Conservation (phyloP, 495 filamentous ascomycete genomes). For the Podospora didyma region DNA sequence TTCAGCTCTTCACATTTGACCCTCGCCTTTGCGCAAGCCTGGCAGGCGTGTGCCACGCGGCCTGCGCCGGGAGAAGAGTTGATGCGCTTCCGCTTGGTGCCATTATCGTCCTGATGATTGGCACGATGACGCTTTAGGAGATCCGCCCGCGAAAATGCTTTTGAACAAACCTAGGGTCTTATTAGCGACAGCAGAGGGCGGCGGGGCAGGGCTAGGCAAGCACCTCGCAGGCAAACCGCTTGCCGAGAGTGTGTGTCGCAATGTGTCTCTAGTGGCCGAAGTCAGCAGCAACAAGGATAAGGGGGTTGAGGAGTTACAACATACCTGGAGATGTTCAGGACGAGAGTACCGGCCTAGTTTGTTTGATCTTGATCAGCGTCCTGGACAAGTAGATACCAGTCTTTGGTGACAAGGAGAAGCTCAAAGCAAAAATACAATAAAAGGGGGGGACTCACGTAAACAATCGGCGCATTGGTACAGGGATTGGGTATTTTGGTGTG, state of each 20-base stretch:
- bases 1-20: conserved; percentile 52
- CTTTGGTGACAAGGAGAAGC: background rate
- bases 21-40: conserved; percentile 48
- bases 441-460: conserved; percentile 24
- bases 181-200: background rate
- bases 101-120: conserved; percentile 45
- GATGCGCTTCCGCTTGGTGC: conserved; percentile 42
- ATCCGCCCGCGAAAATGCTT: conserved; percentile 52
- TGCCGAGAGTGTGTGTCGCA: conserved; percentile 54
- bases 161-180: conserved; percentile 43
- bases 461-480: conserved; percentile 55
- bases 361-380: background rate
- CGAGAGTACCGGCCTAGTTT: conserved; percentile 43
- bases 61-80: conserved; percentile 41
- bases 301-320: background rate
- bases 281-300: conserved; percentile 1
- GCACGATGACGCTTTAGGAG: conserved; percentile 51
- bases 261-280: conserved; percentile 42
- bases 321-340: conserved; percentile 49
- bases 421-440: background rate
- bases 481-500: conserved; percentile 24
- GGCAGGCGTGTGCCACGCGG: conserved; percentile 54
- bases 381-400: background rate
- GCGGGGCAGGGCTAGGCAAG: background rate
- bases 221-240: conserved; percentile 44